A percentile compares a stretch with the other conserved stretches of the same genome.
These are phyloP conservation scores for Huntiella decipiens DNA, from an alignment of 2,329 filamentous ascomycete species.

Conservation along the genomic window DNA sequence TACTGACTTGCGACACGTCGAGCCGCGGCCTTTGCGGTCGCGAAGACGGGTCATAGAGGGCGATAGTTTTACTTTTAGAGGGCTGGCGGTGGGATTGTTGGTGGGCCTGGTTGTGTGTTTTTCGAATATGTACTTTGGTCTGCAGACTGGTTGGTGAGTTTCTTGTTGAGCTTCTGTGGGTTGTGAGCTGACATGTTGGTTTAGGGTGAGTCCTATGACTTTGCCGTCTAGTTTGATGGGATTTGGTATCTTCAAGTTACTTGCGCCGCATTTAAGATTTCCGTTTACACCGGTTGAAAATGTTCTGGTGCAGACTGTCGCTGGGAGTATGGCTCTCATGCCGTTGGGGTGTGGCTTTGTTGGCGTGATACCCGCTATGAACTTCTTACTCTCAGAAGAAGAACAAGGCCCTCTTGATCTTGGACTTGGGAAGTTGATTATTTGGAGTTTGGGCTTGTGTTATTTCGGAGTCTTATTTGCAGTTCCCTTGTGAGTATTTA, in stretches of 20 bases:
- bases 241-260: slow-evolving; percentile 75
- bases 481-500: slow-evolving; percentile 47
- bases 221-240: slow-evolving; percentile 92
- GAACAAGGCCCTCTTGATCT: slow-evolving; percentile 64
- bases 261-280: slow-evolving; percentile 51
- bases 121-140: slow-evolving; percentile 96
- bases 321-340: slow-evolving; percentile 91
- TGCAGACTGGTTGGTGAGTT: slow-evolving; percentile 49
- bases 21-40: not conserved
- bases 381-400: slow-evolving; percentile 58
- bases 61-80: slow-evolving; percentile 68
- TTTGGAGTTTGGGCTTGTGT: slow-evolving; percentile 85
- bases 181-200: not conserved
- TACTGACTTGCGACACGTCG: not conserved
- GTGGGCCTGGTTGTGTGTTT: slow-evolving; percentile 89
- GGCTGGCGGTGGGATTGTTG: slow-evolving; percentile 56
- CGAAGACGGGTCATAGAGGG: slow-evolving; percentile 17
- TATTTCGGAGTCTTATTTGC: slow-evolving; percentile 96
- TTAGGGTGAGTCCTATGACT: slow-evolving; percentile 56
- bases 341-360: slow-evolving; percentile 90
- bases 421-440: slow-evolving; percentile 54
- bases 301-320: slow-evolving; percentile 88
- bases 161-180: not conserved
- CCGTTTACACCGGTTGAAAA: slow-evolving; percentile 94
- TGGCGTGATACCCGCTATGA: slow-evolving; percentile 81